Evolutionary conservation across 306 rosid species (phyloP), one percentile per base, ranked within the genome.

Genomic region (Corylus avellana): DNA sequence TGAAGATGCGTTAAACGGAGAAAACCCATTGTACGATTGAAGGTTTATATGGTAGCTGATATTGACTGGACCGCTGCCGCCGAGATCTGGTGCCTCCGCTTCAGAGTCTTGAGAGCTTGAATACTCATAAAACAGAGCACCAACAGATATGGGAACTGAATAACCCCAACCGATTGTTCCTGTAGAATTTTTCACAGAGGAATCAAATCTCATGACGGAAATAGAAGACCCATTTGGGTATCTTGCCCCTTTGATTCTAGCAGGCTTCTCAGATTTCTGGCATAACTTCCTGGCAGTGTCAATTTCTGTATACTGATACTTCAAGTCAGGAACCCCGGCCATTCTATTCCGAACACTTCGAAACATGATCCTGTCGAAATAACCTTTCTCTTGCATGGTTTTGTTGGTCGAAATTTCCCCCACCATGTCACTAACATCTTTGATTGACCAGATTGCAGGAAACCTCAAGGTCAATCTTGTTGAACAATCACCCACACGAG

Each of bases 321-420:
- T 77, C 37, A 29, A 20, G 47, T 57, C 84, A 35, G 53, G 73
- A 77, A 59, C 7, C 42, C 14, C 68, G 44, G 29, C 35, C 29
- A 16, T 12, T 0, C 0, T 2, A 37, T 18, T 17, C 5, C 75
- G 73, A 18, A 35, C 61, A 32, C 72, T 73, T 70, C 62, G 62
- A 25, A 90, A 80, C 50, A 70, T 75, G 51, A 90, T 85, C 84
- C 8, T 62, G 25, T 80, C 80, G 70, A 89, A 90, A 81, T 84
- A 85, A 42, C 85, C 80, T 1, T 55, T n/a, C 51, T 87, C 90
- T 1, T 55, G 44, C 50, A 5, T 47, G 50, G 84, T 58, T 80
- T 87, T 92, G 74, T 75, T 85, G 66, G 86, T 92, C 95, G 95
- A 92, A 50, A 90, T 82, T 70, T 85, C 77, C 68, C 95, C 95